phyloP scores from a whole-genome alignment of 2,329 filamentous ascomycete genomes.

The Apiospora koreana region DNA sequence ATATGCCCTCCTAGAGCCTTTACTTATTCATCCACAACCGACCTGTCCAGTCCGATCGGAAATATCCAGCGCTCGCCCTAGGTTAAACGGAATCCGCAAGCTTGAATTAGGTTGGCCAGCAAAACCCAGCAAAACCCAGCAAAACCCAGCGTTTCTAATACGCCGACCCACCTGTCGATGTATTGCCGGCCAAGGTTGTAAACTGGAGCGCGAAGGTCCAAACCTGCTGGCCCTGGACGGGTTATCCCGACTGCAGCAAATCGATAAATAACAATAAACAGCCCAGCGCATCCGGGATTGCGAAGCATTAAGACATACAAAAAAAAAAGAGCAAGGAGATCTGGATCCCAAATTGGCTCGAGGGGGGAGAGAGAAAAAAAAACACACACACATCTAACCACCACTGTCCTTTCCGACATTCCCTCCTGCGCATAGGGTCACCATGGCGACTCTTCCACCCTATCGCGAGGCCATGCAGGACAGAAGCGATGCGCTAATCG shows the following conservation, averaged over 20 bases:
- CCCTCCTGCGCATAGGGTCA: conserved; percentile 7
- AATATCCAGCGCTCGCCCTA: neutral
- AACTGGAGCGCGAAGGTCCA: conserved; percentile 1
- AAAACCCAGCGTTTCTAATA: neutral
- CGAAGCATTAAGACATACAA: conserved; percentile 3
- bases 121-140: too few species aligned
- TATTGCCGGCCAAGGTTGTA: neutral
- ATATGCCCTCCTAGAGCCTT: neutral
- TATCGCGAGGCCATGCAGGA: conserved; percentile 28
- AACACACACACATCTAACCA: neutral
- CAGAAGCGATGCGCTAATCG: conserved; percentile 26
- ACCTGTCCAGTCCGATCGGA: neutral
- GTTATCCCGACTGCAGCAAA: conserved; percentile 3
- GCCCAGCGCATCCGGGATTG: conserved; percentile 1
- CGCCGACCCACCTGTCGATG: conserved; percentile 6
- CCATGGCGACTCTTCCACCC: conserved; percentile 21
- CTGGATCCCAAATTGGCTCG: neutral
- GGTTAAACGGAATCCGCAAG: neutral
- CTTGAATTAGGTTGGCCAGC: neutral
- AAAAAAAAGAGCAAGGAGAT: neutral
- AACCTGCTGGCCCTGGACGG: neutral
- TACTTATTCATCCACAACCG: neutral
- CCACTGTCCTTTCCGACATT: conserved; percentile 5
- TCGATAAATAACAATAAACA: conserved; percentile 2
- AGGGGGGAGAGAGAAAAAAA: neutral